Conservation (phyloP, 305 asterid species). For the Fraxinus greggii region DNA sequence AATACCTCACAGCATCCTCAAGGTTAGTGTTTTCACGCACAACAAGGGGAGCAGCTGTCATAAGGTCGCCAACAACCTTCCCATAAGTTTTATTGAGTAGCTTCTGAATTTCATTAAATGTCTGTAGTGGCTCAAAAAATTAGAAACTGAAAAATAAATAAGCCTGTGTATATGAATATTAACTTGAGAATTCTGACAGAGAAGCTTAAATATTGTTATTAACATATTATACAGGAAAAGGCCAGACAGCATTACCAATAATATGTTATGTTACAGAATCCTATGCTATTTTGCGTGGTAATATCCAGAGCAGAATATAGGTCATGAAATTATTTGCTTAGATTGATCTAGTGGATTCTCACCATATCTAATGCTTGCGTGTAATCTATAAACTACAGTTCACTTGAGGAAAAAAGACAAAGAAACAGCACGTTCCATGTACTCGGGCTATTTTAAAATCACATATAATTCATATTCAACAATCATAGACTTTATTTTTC, state of each 20-base stretch:
- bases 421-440: background rate
- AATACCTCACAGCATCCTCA: slow-evolving; percentile 90
- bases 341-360: background rate
- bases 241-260: background rate
- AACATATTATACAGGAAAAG: background rate
- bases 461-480: background rate
- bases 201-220: slow-evolving; percentile 5
- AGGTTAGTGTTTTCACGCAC: slow-evolving; percentile 81
- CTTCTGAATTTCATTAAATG: slow-evolving; percentile 85
- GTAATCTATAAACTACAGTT: background rate
- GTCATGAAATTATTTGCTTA: background rate
- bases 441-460: background rate
- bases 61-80: slow-evolving; percentile 80
- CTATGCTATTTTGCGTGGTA: background rate
- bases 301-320: background rate
- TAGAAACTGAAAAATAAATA: slow-evolving; percentile 18
- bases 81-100: slow-evolving; percentile 82
- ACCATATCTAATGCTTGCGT: background rate
- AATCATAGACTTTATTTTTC: background rate
- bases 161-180: background rate
- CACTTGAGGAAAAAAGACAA: background rate
- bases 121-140: slow-evolving; percentile 40
- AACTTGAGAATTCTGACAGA: slow-evolving; percentile 13
- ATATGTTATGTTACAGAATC: background rate
- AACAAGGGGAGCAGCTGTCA: slow-evolving; percentile 75